Evolutionary conservation across 768 basidiomycete genomes (phyloP), one percentile per base, ranked within the genome.

Genomic region (Phylloporus sp.): DNA sequence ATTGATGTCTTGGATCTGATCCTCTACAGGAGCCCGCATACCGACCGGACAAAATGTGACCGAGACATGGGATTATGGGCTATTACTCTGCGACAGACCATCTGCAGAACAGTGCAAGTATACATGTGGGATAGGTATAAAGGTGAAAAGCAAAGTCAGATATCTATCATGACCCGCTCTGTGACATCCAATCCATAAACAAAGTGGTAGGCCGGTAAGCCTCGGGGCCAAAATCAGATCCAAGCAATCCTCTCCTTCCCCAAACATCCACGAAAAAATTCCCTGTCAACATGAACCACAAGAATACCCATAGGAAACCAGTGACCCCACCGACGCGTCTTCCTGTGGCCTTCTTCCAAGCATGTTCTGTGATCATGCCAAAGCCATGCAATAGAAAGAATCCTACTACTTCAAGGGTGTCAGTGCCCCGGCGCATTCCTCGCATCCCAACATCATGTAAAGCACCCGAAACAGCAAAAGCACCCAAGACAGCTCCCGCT

Each of bases 311-410:
- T 15, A 77, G 24, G 65, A 73, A 70, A 4, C 85, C 84, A 0
- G 60, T 5, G 49, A 69, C 45, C 3, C 84, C 86, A 39, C 67
- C 63, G 5, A 82, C 78, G 35, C 70, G 71, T 38, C 53, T 60
- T n/a, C 82, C 78, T 0, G 76, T 80, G 2, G 61, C 41, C 2
- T 50, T 57, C 55, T 70, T 75, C 76, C 74, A 86, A 8, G 62
- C 47, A 23, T 65, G 57, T 64, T 88, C 85, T 28, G 81, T 41
- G 2, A 78, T 44, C 9, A 80, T 56, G 1, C 82, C 82, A 1
- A 81, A 57, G 10, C 77, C 84, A 56, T 78, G 81, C 61, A 81
- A 63, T 38, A 85, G 36, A 61, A 86, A 88, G 60, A 80, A 85
- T 1, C 76, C 78, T 1, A 69, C 65, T 5, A 81, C 67, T 8